A percentile compares a stretch with the other conserved stretches of the same genome.
Evolutionary conservation across 2,329 filamentous ascomycete species (phyloP).

Genomic region (Ascomycota sp.): DNA sequence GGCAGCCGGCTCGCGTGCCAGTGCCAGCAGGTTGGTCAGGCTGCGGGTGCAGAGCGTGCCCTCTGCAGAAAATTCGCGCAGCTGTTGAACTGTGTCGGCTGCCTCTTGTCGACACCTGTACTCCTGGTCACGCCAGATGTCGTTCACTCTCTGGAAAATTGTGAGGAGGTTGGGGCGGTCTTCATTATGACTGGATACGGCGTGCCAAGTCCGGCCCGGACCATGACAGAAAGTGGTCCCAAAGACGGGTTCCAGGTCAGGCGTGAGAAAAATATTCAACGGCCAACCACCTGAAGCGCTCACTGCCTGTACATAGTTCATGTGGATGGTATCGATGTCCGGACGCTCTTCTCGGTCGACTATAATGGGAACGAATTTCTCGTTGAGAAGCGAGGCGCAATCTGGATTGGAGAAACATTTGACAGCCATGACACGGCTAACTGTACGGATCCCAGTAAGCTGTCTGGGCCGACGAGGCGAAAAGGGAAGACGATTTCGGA

Average conservation of each 20-base stretch:
- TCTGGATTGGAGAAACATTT: slow-evolving; percentile 77
- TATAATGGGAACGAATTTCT: slow-evolving; percentile 75
- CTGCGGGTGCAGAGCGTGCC: slow-evolving; percentile 42
- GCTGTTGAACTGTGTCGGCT: slow-evolving; percentile 57
- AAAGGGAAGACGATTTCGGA: slow-evolving; percentile 64
- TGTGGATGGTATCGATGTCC: slow-evolving; percentile 88
- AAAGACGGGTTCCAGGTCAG: slow-evolving; percentile 81
- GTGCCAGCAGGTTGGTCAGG: slow-evolving; percentile 8
- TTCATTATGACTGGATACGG: slow-evolving; percentile 20
- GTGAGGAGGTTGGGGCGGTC: slow-evolving; percentile 62
- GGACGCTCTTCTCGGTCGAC: slow-evolving; percentile 87
- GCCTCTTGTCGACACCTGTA: slow-evolving; percentile 67
- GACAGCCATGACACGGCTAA: slow-evolving; percentile 77
- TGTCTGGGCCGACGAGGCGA: neutral
- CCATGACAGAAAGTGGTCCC: slow-evolving; percentile 93
- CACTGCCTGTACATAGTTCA: slow-evolving; percentile 94
- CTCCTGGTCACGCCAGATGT: slow-evolving; percentile 67
- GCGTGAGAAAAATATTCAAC: slow-evolving; percentile 88
- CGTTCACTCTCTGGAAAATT: slow-evolving; percentile 58
- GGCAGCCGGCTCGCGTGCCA: neutral
- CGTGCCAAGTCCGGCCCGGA: slow-evolving; percentile 33
- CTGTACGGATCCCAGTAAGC: slow-evolving; percentile 16
- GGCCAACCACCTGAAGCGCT: slow-evolving; percentile 86
- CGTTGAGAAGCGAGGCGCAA: slow-evolving; percentile 66
- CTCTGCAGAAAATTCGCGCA: slow-evolving; percentile 76